These are phyloP conservation scores for Botrytis tulipae DNA, from an alignment of 2,329 filamentous ascomycete species.

Conservation along the genomic window DNA sequence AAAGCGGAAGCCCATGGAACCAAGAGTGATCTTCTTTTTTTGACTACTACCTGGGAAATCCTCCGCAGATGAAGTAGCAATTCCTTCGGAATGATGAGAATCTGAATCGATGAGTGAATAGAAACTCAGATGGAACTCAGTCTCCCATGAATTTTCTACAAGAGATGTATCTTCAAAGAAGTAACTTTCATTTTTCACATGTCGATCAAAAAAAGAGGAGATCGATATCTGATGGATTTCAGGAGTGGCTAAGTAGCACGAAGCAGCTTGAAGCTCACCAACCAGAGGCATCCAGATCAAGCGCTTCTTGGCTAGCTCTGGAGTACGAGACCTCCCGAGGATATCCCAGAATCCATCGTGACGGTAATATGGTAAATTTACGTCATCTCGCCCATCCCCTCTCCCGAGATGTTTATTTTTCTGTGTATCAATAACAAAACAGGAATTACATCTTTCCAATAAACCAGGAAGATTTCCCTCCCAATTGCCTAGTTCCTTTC, in stretches of 20 bases:
- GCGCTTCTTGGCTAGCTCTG: neutral
- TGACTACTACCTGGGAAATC: neutral
- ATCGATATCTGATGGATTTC: neutral
- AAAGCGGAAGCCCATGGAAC: neutral
- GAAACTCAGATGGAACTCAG: neutral
- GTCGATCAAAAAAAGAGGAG: neutral
- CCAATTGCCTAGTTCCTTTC: neutral
- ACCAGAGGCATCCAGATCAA: neutral
- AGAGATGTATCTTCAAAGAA: neutral
- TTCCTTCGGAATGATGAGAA: neutral
- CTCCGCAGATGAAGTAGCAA: neutral
- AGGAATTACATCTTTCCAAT: rapidly evolving
- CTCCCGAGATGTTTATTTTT: rapidly evolving
- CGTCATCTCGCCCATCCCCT: rapidly evolving
- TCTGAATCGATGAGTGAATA: neutral
- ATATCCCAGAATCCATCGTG: too few relatives aligned
- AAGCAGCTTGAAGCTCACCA: neutral
- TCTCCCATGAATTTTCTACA: neutral
- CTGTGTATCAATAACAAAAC: neutral
- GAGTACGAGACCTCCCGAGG: too few relatives aligned
- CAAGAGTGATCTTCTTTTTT: neutral
- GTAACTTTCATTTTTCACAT: neutral
- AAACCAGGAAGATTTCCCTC: rapidly evolving
- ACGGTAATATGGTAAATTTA: too few relatives aligned
- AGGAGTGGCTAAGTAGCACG: neutral